phyloP scores from a whole-genome alignment of 331 rosid genomes.

The Acacia pycnantha region DNA sequence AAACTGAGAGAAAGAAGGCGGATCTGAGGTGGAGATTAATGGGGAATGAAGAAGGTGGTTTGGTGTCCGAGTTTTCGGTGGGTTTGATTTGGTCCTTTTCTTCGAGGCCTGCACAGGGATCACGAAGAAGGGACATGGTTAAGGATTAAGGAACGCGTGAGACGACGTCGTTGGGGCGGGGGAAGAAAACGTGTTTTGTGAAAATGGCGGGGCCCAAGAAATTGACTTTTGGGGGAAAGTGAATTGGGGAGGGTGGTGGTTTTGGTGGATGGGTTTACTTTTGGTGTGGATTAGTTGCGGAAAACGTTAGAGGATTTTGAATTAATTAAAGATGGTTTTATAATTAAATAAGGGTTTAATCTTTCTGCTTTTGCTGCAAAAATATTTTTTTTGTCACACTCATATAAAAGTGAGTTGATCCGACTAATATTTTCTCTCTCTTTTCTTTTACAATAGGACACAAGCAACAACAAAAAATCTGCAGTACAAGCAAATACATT shows the following conservation, averaged over 20 bases:
- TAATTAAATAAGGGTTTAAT: background rate
- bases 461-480: no score
- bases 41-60: background rate
- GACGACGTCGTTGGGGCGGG: background rate
- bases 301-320: background rate
- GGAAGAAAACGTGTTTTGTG: background rate
- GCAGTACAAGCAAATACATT: no score
- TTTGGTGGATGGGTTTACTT: background rate
- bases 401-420: no score
- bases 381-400: no score
- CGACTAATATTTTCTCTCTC: no score
- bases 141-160: background rate
- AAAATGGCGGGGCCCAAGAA: background rate
- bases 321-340: background rate
- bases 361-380: no score
- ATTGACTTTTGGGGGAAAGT: slow-evolving; percentile 14
- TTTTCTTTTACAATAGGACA: no score
- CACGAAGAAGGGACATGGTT: background rate
- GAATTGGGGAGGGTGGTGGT: background rate
- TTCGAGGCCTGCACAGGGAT: background rate
- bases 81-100: background rate
- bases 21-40: background rate
- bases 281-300: background rate
- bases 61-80: slow-evolving; percentile 9
- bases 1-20: background rate